Conservation (phyloP, 2,329 filamentous ascomycete species). For the Shiraia sp. region DNA sequence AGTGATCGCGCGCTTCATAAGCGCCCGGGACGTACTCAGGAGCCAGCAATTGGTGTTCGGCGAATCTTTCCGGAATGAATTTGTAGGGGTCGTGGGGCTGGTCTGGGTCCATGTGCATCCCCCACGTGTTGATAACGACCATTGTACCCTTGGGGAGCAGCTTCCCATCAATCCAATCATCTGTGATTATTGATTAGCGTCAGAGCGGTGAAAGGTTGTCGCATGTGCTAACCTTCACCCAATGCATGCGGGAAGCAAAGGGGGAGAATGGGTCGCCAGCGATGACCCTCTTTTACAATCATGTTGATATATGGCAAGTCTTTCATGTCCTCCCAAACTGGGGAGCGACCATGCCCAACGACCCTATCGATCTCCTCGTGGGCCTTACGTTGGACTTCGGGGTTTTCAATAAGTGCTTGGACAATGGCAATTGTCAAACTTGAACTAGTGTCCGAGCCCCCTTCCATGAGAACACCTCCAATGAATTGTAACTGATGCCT, state of each 20-base stretch:
- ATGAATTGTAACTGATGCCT: slow-evolving; percentile 13
- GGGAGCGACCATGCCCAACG: not conserved
- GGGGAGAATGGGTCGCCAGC: slow-evolving; percentile 15
- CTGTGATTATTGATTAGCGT: no score
- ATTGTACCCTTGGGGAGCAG: slow-evolving; percentile 40
- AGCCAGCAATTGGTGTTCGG: slow-evolving; percentile 11
- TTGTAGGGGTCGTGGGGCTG: no score
- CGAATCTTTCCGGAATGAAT: slow-evolving; percentile 14
- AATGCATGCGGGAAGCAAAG: slow-evolving; percentile 9
- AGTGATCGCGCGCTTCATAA: slow-evolving; percentile 35
- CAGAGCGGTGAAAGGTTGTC: no score
- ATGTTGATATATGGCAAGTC: slow-evolving; percentile 23
- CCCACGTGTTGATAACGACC: slow-evolving; percentile 39
- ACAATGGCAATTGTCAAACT: not conserved
- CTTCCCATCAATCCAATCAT: slow-evolving; percentile 7
- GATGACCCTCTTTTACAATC: slow-evolving; percentile 22
- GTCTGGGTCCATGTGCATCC: slow-evolving; percentile 18
- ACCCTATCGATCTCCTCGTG: not conserved
- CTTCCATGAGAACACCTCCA: slow-evolving; percentile 15
- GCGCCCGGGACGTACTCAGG: no score
- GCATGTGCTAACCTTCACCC: slow-evolving; percentile 5
- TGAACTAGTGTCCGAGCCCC: slow-evolving; percentile 26
- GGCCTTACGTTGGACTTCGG: not conserved
- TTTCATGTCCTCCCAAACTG: slow-evolving; percentile 11
- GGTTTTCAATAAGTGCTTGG: not conserved